Evolutionary conservation across 73 alveolate species (phyloP).

Genomic region (Symbiodinium natans): DNA sequence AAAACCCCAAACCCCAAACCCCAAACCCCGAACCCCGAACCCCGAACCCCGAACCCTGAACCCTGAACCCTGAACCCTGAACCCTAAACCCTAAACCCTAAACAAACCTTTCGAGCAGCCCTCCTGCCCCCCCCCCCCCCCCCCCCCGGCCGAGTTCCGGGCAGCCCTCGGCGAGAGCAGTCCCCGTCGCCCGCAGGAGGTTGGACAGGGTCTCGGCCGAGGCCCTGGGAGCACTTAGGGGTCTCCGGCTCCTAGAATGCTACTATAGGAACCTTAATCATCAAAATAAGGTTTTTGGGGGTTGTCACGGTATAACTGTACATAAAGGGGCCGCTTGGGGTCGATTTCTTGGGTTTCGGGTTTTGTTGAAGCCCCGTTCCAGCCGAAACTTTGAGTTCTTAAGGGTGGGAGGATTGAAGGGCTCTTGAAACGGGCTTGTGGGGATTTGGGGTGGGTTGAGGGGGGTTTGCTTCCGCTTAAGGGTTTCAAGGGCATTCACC

Average conservation of each 20-base stretch:
- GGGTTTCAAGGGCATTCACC: too few species aligned
- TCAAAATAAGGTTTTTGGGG: too few species aligned
- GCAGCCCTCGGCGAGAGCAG: background rate
- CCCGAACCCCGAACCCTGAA: background rate
- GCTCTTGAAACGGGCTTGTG: too few species aligned
- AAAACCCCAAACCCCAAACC: background rate
- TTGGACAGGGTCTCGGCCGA: background rate
- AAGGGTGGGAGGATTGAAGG: too few species aligned
- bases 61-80: background rate
- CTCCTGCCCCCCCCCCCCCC: background rate
- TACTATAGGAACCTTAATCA: background rate
- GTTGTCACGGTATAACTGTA: too few species aligned
- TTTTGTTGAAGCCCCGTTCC: too few species aligned
- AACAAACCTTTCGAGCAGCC: background rate
- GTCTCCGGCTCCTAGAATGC: background rate
- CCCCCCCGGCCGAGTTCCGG: too few species aligned
- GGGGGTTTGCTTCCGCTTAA: too few species aligned
- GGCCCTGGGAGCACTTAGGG: background rate
- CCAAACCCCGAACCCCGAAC: background rate
- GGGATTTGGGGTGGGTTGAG: too few species aligned
- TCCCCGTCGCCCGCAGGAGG: background rate
- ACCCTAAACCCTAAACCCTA: background rate
- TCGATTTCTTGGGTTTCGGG: too few species aligned
- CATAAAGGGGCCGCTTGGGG: too few species aligned
- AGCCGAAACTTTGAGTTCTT: too few species aligned